These are phyloP conservation scores for Alopecurus myosuroides DNA, from an alignment of 176 grass and related monocot genomes.

Conservation along the genomic window DNA sequence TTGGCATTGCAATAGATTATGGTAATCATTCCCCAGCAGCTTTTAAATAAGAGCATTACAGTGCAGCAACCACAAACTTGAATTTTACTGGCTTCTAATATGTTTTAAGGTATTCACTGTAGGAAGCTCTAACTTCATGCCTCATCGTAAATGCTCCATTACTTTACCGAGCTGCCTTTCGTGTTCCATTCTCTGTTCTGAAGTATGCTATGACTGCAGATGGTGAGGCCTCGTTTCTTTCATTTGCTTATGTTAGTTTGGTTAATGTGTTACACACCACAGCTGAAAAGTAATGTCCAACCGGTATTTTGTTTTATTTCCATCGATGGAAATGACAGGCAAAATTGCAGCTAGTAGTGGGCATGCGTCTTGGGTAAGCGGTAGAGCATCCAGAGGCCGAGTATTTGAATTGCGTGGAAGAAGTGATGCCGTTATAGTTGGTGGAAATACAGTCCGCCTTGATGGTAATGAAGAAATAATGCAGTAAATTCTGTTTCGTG, in stretches of 20 bases:
- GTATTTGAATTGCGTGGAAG: conserved; percentile 96
- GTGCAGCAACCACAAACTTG: not conserved
- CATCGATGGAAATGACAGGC: conserved; percentile 41
- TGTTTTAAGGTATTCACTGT: conserved; percentile 34
- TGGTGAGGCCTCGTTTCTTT: conserved; percentile 48
- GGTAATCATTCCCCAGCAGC: not conserved
- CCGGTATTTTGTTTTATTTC: not conserved
- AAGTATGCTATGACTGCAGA: conserved; percentile 99
- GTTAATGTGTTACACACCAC: not conserved
- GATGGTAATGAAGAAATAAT: conserved; percentile 53
- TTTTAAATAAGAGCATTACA: not conserved
- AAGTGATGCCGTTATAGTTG: conserved; percentile 96
- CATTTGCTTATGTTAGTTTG: not conserved
- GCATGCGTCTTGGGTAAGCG: conserved; percentile 93
- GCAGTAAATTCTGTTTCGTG: conserved; percentile 13
- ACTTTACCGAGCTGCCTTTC: conserved; percentile 82
- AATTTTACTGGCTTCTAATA: not conserved
- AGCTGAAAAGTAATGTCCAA: not conserved
- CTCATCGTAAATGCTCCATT: conserved; percentile 91
- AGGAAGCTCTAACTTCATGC: conserved; percentile 89
- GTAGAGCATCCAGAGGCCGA: conserved; percentile 79
- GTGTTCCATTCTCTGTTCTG: conserved; percentile 78
- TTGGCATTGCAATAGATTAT: not conserved
- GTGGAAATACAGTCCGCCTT: conserved; percentile 85
- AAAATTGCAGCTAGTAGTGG: conserved; percentile 97